A percentile compares a stretch with the other conserved stretches of the same genome.
phyloP scores from a whole-genome alignment of 2,329 filamentous ascomycete genomes.

The Xylogone sp. region DNA sequence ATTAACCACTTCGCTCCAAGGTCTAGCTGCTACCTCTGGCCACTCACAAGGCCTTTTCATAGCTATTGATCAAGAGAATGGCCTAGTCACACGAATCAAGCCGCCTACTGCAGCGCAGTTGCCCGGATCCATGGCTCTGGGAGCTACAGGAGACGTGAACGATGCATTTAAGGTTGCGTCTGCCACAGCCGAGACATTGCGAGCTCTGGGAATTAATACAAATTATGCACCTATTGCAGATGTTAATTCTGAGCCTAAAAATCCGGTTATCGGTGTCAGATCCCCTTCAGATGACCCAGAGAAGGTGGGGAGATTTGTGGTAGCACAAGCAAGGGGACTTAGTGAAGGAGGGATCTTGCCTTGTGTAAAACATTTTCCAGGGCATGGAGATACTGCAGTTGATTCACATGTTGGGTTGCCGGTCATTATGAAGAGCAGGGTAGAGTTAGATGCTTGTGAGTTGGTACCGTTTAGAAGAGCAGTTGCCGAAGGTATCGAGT shows the following conservation, averaged over 20 bases:
- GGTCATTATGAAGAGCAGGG: conserved; percentile 32
- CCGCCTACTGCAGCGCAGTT: conserved; percentile 35
- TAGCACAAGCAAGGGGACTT: conserved; percentile 33
- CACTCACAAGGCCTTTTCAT: conserved; percentile 38
- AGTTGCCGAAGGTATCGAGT: conserved; percentile 35
- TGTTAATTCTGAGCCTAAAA: conserved; percentile 39
- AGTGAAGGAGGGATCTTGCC: conserved; percentile 35
- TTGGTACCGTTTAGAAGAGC: conserved; percentile 39
- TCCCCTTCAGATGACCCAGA: conserved; percentile 38
- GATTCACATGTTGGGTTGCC: conserved; percentile 40
- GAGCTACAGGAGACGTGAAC: conserved; percentile 32
- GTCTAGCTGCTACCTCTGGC: conserved; percentile 33
- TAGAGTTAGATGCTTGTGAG: conserved; percentile 35
- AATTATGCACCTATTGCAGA: conserved; percentile 42
- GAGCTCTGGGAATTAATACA: conserved; percentile 40
- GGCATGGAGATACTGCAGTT: conserved; percentile 39
- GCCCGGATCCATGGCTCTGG: conserved; percentile 40
- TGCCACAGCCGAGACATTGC: conserved; percentile 35
- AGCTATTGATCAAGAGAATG: conserved; percentile 42
- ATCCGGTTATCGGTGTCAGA: conserved; percentile 39
- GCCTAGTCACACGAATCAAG: conserved; percentile 37
- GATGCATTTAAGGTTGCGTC: conserved; percentile 31
- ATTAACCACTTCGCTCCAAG: conserved; percentile 32
- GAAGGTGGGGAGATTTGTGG: conserved; percentile 36
- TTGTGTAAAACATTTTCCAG: conserved; percentile 42